Conservation (phyloP, 768 basidiomycete genomes). For the Flagelloscypha sp. region DNA sequence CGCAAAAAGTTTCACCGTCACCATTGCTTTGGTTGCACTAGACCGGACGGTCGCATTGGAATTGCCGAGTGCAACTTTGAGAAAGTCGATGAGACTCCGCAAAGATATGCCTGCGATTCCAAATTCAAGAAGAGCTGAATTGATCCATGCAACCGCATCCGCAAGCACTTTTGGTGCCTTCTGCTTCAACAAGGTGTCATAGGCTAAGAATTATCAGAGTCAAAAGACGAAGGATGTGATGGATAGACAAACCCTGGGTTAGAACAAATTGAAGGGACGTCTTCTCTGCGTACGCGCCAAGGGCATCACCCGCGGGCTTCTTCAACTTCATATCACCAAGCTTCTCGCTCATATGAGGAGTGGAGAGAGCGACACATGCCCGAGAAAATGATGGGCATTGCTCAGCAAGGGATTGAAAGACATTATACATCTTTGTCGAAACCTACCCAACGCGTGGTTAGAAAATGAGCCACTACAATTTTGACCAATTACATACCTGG, state of each 20-base stretch:
- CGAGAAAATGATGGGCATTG: constrained; percentile 77
- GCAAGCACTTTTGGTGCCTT: constrained; percentile 97
- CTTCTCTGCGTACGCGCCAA: constrained; percentile 81
- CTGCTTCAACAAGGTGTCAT: constrained; percentile 88
- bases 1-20: constrained; percentile 86
- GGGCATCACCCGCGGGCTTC: constrained; percentile 87
- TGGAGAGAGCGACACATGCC: constrained; percentile 73
- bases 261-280: constrained; percentile 93
- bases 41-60: constrained; percentile 92
- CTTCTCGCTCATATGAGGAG: constrained; percentile 84
- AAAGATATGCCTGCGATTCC: constrained; percentile 83
- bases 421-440: constrained; percentile 79
- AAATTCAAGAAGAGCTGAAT: constrained; percentile 79
- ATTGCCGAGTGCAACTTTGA: constrained; percentile 81
- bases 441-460: constrained; percentile 45
- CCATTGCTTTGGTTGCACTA: constrained; percentile 86
- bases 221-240: background rate
- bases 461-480: constrained; percentile 3
- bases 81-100: constrained; percentile 79
- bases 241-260: constrained; percentile 59
- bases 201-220: constrained; percentile 42
- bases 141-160: constrained; percentile 85
- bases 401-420: constrained; percentile 66
- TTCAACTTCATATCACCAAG: constrained; percentile 94
- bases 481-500: constrained; percentile 47